Conservation (phyloP, 768 basidiomycete species). For the Pisolithus microcarpus region DNA sequence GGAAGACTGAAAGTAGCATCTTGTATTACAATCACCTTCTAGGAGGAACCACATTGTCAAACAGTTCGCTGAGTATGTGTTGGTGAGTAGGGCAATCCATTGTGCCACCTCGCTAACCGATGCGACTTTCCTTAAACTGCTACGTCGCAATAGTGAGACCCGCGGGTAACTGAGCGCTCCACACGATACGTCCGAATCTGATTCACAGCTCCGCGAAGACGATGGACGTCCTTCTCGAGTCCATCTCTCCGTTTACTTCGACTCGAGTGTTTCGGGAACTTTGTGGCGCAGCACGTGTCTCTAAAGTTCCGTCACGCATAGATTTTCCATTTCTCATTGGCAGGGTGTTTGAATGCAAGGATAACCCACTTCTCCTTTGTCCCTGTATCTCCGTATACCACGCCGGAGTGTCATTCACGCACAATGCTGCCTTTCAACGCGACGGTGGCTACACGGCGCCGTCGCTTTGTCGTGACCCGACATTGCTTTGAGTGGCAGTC, state of each 20-base stretch:
- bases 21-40: background rate
- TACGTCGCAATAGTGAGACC: too few relatives aligned
- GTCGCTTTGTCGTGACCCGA: constrained; percentile 18
- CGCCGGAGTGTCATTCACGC: background rate
- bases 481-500: constrained; percentile 21
- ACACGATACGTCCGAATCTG: background rate
- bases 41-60: background rate
- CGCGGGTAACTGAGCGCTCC: too few relatives aligned
- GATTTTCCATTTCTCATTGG: background rate
- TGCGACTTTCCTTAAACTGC: too few relatives aligned
- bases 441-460: constrained; percentile 7
- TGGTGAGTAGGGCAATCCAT: background rate
- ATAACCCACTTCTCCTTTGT: constrained; percentile 3
- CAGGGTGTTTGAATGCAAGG: background rate
- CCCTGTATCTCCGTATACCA: background rate
- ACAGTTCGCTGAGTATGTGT: background rate
- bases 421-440: constrained; percentile 4
- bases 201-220: too few relatives aligned
- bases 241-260: background rate
- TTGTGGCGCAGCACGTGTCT: constrained; percentile 1
- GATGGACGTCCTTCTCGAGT: too few relatives aligned
- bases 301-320: background rate
- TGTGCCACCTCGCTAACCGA: too few relatives aligned
- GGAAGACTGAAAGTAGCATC: constrained; percentile 18
- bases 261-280: background rate